Base-by-base conservation (phyloP, 177 flowering plant species). In the Vitis hybrid region DNA sequence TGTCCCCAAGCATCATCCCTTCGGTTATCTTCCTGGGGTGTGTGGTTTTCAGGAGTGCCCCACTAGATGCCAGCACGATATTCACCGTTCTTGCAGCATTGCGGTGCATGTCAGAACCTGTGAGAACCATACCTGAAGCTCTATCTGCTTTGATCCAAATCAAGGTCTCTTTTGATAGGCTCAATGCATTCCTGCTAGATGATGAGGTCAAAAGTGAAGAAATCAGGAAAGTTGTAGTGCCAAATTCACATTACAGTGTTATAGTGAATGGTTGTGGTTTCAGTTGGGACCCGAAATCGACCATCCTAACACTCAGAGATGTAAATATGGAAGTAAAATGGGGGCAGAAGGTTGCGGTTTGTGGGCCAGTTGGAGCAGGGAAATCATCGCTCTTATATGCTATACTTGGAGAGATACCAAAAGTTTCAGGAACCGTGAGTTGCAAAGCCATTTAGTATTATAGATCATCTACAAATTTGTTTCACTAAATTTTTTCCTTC, bases 281-380 rank as follows among this genome's bases (percentile, higher is more conserved):
- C 82, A 75, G 79, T 67, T 94, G 97, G 98, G 82, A 92, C 54
- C 78, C 75, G 15, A 84, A 86, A 9, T 55, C 74, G 18, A 7
- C 68, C 2, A 49, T 48, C 51, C 80, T 77, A 48, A 86, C 90
- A 18, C 60, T 94, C 19, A 75, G 52, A 70, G 72, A 74, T 11
- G 51, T 94, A 34, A 66, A 80, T 68, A 71, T 94, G 50, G 81
- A 84, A 17, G 82, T 82, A 12, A 79, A 58, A 65, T 12, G 19
- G 56, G 89, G 89, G 18, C 74, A 92, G 73, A 91, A 88, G 70
- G 34, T 89, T 68, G 98, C 98, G 19, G 76, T 94, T 49, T 91
- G 97, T 67, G 98, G 98, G 1, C 85, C 90, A 6, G 98, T 94
- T 71, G 98, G 98, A 19, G 81, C 93, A 3, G 97, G 98, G 45